These are phyloP conservation scores for Bremia lactucae DNA, from an alignment of 352 stramenopile genomes.

Conservation along the genomic window DNA sequence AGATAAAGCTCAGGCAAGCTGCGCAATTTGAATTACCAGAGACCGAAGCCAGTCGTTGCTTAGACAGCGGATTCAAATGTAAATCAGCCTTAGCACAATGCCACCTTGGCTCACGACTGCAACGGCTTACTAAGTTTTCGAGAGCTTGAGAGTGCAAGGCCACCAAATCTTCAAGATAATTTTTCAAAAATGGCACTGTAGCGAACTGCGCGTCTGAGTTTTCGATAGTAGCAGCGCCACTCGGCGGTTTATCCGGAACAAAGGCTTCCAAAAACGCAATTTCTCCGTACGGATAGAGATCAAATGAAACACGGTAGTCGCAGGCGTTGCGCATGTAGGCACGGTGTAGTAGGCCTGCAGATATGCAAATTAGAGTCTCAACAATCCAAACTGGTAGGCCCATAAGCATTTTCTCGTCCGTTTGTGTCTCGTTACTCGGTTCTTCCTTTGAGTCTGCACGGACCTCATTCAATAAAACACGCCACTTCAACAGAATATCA, in stretches of 20 bases:
- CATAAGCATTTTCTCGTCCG: constrained; percentile 26
- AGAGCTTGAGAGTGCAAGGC: constrained; percentile 42
- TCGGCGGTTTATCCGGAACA: constrained; percentile 28
- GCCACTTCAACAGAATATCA: constrained; percentile 35
- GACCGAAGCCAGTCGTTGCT: constrained; percentile 47
- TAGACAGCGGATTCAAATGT: constrained; percentile 57
- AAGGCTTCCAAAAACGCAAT: constrained; percentile 68
- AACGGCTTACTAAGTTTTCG: constrained; percentile 38
- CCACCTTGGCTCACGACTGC: constrained; percentile 67
- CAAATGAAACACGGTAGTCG: constrained; percentile 72
- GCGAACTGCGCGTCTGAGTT: constrained; percentile 15
- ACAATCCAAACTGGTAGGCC: constrained; percentile 56
- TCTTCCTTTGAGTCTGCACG: constrained; percentile 3
- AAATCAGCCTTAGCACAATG: constrained; percentile 65
- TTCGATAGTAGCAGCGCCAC: constrained; percentile 7
- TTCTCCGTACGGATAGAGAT: constrained; percentile 73
- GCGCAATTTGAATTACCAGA: constrained; percentile 26
- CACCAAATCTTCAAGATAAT: constrained; percentile 46
- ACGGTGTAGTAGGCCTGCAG: constrained; percentile 50
- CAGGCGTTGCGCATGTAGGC: constrained; percentile 64
- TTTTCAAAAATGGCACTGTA: constrained; percentile 45
- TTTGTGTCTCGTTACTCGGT: constrained; percentile 2
- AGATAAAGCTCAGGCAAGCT: background rate
- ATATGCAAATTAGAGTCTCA: constrained; percentile 56
- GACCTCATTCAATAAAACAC: constrained; percentile 15